These are phyloP conservation scores for Colletotrichum tropicicola DNA, from an alignment of 2,329 filamentous ascomycete genomes.

Conservation along the genomic window DNA sequence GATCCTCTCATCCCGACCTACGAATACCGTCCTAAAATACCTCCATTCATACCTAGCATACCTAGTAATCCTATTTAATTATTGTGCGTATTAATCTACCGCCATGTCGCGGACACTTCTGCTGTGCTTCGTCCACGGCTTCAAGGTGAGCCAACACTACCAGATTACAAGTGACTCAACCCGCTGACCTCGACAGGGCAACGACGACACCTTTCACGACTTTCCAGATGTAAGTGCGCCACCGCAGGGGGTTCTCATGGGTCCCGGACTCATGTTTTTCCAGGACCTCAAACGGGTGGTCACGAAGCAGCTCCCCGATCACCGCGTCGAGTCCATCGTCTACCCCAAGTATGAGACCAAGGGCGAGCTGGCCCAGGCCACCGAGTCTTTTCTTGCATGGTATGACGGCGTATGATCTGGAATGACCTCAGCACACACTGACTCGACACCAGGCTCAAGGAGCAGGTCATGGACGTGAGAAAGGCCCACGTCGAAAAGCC, in stretches of 20 bases:
- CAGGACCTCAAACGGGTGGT: slow-evolving; percentile 67
- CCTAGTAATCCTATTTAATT: background rate
- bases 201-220: slow-evolving; percentile 73
- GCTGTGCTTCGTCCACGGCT: slow-evolving; percentile 79
- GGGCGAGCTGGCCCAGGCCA: slow-evolving; percentile 67
- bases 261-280: background rate
- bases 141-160: slow-evolving; percentile 60
- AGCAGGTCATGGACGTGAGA: slow-evolving; percentile 79
- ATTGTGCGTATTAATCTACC: background rate
- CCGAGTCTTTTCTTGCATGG: slow-evolving; percentile 57
- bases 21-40: background rate
- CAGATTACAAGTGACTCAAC: background rate
- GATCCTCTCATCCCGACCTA: background rate
- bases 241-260: background rate
- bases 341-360: slow-evolving; percentile 80
- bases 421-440: background rate
- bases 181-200: slow-evolving; percentile 55
- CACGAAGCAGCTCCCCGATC: slow-evolving; percentile 65
- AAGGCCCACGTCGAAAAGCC: slow-evolving; percentile 76
- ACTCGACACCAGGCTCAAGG: slow-evolving; percentile 78
- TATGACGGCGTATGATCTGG: background rate
- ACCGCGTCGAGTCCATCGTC: slow-evolving; percentile 68
- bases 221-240: slow-evolving; percentile 63
- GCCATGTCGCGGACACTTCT: slow-evolving; percentile 65
- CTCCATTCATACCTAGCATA: background rate